A percentile compares a stretch with the other conserved stretches of the same genome.
phyloP scores from a whole-genome alignment of 2,329 filamentous ascomycete species.

The Fusarium brevicatenulatum region DNA sequence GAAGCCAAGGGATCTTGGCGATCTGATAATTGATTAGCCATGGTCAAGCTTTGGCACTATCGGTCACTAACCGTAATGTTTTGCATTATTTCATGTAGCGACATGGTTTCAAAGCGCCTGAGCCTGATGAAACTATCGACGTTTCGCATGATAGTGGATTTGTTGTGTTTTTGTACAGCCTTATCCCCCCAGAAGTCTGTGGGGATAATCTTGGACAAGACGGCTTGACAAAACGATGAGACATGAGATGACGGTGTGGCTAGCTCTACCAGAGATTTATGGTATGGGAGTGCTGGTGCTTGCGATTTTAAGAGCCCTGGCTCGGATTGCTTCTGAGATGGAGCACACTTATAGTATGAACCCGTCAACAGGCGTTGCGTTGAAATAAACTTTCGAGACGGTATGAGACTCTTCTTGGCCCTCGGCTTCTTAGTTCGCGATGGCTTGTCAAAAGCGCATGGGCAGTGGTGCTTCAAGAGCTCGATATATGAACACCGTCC shows the following conservation, averaged over 20 bases:
- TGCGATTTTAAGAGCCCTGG: constrained; percentile 14
- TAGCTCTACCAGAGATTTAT: constrained; percentile 67
- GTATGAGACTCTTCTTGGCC: constrained; percentile 1
- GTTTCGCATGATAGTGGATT: constrained; percentile 67
- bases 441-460: constrained; percentile 52
- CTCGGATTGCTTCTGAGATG: constrained; percentile 8
- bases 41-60: neutral
- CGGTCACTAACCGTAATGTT: constrained; percentile 71
- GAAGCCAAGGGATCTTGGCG: constrained; percentile 77
- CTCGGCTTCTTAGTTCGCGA: constrained; percentile 3
- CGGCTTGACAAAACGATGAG: constrained; percentile 87
- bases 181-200: constrained; percentile 76
- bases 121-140: constrained; percentile 83
- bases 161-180: constrained; percentile 67
- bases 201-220: constrained; percentile 78
- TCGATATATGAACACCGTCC: constrained; percentile 80
- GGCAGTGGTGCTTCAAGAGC: constrained; percentile 84
- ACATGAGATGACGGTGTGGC: constrained; percentile 76
- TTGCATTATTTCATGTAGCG: constrained; percentile 80
- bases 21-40: constrained; percentile 59
- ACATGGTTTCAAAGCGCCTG: constrained; percentile 82
- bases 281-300: constrained; percentile 9
- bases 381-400: constrained; percentile 2
- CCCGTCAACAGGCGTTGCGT: neutral
- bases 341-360: constrained; percentile 23